Base-by-base conservation (phyloP, 345 rosid genomes). In the Citropsis articulata region DNA sequence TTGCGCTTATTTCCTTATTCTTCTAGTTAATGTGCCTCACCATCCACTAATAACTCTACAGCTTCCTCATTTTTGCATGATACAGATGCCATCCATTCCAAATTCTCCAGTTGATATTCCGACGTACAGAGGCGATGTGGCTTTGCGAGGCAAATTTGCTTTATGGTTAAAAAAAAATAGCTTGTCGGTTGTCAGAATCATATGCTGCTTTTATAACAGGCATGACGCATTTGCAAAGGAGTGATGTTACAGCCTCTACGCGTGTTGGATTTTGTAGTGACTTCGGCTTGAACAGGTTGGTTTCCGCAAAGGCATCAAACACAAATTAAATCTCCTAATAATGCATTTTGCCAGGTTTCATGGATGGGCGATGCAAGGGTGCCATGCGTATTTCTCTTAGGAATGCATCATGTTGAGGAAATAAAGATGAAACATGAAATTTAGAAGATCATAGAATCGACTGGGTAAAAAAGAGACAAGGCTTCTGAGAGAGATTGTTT, bases 241-340 rank as follows among this genome's bases (percentile, higher is more conserved):
- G 80, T 64, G 91, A 93, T 16, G 89, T 80, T 12, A 88, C 87
- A 21, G 82, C 87, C 71, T 89, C 91, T 0, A 87, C 83, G 53
- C 90, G 70, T 24, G 90, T 82, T 0, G 90, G 92, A 33, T 84
- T 80, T 22, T 28, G 73, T 5, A 84, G 77, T 27, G 83, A 86
- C 53, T 33, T 80, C 16, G 60, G 75, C 83, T 78, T 84, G 7
- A 87, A 0, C 10, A 8, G 83, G 40, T 56, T 50, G 57, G 89
- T 79, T 3, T 88, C 75, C 10, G 80, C 71, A 1, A 76, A 76
- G 7, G 86, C 69, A 79, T 85, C 79, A n/a, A 88, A 90, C 40
- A 84, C 83, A 60, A 87, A 56, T 77, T 83, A 80, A 40, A 87
- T 71, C 91, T 83, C 73, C 82, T 83, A 19, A 82, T 80, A 0